Evolutionary conservation across 805 yeast species (phyloP).

Genomic region (Suhomyces tanzawaensis): DNA sequence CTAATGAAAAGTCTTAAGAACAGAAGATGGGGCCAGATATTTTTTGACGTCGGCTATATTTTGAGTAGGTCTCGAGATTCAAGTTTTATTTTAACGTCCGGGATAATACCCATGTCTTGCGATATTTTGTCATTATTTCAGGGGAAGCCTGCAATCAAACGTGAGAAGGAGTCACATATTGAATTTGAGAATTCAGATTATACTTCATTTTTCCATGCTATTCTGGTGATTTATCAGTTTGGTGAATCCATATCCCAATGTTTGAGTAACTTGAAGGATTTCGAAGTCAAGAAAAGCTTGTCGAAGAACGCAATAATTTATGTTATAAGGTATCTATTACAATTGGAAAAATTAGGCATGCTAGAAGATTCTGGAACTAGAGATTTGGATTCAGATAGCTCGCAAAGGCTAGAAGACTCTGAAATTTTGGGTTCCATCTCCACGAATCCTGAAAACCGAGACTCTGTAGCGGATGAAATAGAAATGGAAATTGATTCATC

Average conservation of each 20-base stretch:
- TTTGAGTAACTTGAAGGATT: constrained; percentile 26
- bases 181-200: constrained; percentile 90
- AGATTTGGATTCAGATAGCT: too few species aligned
- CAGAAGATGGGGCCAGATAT: constrained; percentile 73
- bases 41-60: constrained; percentile 76
- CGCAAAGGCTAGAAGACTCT: neutral
- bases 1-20: constrained; percentile 55
- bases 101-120: constrained; percentile 56
- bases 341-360: constrained; percentile 29
- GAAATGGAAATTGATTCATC: neutral
- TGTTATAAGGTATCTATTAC: constrained; percentile 28
- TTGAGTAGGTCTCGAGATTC: constrained; percentile 65
- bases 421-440: neutral
- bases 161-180: constrained; percentile 80
- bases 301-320: constrained; percentile 28
- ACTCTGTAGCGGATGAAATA: neutral
- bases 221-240: constrained; percentile 65
- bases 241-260: constrained; percentile 53
- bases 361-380: constrained; percentile 1
- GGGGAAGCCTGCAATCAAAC: constrained; percentile 68
- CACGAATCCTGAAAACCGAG: neutral
- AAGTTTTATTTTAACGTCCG: constrained; percentile 41
- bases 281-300: constrained; percentile 10
- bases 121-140: constrained; percentile 70
- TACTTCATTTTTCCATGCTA: constrained; percentile 64